These are phyloP conservation scores for Wickerhamiella spandovensis DNA, from an alignment of 805 yeast genomes.

Conservation along the genomic window DNA sequence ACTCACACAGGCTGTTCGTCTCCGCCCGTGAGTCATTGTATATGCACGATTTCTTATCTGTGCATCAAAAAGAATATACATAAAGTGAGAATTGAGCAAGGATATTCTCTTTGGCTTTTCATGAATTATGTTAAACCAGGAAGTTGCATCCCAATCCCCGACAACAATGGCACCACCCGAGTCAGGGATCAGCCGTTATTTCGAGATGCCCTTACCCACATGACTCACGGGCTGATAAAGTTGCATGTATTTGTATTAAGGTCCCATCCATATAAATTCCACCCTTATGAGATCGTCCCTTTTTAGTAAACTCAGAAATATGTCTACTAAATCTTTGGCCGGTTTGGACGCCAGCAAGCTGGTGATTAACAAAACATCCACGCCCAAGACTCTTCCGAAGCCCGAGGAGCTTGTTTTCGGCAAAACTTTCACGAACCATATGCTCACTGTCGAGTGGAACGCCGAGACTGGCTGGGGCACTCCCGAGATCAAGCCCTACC, in stretches of 20 bases:
- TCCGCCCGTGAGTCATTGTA: too few relatives aligned
- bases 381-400: constrained; percentile 44
- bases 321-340: constrained; percentile 17
- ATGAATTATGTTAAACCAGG: background rate
- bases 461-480: constrained; percentile 65
- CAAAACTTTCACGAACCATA: constrained; percentile 70
- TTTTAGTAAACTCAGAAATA: background rate
- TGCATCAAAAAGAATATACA: too few relatives aligned
- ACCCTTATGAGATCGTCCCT: background rate
- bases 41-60: too few relatives aligned
- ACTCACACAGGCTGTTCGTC: too few relatives aligned
- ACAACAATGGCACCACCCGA: background rate
- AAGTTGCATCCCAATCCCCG: background rate
- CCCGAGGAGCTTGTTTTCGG: constrained; percentile 59
- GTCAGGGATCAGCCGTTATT: background rate
- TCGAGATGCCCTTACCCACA: background rate
- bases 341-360: constrained; percentile 45
- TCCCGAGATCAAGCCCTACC: constrained; percentile 85
- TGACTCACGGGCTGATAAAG: background rate
- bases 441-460: constrained; percentile 79
- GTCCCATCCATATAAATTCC: background rate
- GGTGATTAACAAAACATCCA: constrained; percentile 31
- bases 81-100: too few relatives aligned
- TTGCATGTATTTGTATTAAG: background rate
- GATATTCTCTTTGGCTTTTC: too few relatives aligned